These are phyloP conservation scores for Mangifera indica DNA, from an alignment of 345 rosid genomes.

Conservation along the genomic window DNA sequence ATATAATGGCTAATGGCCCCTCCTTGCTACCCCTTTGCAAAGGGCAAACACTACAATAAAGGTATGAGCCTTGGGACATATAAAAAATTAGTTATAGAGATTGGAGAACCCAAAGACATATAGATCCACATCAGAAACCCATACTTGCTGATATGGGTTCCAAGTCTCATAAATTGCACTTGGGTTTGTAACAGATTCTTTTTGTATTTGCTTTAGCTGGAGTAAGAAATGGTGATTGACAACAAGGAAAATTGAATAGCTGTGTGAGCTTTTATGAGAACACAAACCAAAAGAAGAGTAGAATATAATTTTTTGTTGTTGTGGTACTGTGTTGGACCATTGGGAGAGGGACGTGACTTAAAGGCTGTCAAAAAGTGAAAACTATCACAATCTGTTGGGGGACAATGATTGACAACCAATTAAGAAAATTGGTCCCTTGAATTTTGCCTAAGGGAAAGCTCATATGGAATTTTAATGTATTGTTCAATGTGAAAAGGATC, in stretches of 20 bases:
- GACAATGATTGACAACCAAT: constrained; percentile 39
- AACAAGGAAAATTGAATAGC: background rate
- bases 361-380: constrained; percentile 29
- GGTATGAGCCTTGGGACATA: no score
- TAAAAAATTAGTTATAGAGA: no score
- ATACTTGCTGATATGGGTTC: no score
- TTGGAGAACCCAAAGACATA: no score
- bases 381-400: constrained; percentile 26
- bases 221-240: background rate
- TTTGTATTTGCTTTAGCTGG: background rate
- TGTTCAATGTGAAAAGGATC: constrained; percentile 12
- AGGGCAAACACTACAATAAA: no score
- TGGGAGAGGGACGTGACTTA: constrained; percentile 8
- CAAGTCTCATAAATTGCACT: no score
- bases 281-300: constrained; percentile 5
- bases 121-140: no score
- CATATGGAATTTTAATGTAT: background rate
- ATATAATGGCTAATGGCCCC: constrained; percentile 21
- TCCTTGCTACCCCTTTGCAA: no score
- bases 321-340: constrained; percentile 4
- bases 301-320: background rate
- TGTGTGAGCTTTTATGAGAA: background rate
- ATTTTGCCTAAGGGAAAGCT: constrained; percentile 11
- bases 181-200: background rate
- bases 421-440: constrained; percentile 30